phyloP scores from a whole-genome alignment of 1,139 yeast genomes.

The Candida sanyaensis region DNA sequence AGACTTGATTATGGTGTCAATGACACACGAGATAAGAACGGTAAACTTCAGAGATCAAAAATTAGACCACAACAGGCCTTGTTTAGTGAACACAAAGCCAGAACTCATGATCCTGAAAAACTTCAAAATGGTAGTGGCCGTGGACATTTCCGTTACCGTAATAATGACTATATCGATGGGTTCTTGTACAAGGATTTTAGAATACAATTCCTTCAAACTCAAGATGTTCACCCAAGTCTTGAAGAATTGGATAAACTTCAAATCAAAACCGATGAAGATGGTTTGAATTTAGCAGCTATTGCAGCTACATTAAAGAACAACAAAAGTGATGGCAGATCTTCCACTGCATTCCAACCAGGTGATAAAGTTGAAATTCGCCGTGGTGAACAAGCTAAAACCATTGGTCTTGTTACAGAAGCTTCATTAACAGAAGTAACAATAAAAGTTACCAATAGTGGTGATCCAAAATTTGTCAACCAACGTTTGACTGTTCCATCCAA shows the following conservation, averaged over 20 bases:
- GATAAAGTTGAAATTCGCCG: conserved; percentile 88
- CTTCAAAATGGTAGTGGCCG: conserved; percentile 78
- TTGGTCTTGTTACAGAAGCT: conserved; percentile 75
- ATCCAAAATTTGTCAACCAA: conserved; percentile 49
- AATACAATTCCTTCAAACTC: conserved; percentile 77
- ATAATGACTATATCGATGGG: conserved; percentile 90
- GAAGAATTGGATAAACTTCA: conserved; percentile 88
- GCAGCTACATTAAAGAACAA: conserved; percentile 76
- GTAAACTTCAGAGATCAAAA: conserved; percentile 53
- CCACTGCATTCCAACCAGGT: conserved; percentile 79
- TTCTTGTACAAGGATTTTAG: conserved; percentile 85
- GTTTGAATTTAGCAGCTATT: conserved; percentile 80
- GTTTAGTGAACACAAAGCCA: conserved; percentile 72
- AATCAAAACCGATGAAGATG: conserved; percentile 64
- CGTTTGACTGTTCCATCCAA: conserved; percentile 69
- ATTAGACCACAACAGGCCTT: conserved; percentile 82
- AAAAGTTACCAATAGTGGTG: conserved; percentile 54
- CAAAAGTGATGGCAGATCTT: conserved; percentile 25
- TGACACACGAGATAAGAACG: conserved; percentile 58
- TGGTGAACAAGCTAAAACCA: conserved; percentile 92
- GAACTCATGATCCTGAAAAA: conserved; percentile 53
- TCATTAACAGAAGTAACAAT: conserved; percentile 65
- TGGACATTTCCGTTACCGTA: conserved; percentile 71
- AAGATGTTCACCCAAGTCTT: conserved; percentile 81
- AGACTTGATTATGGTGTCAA: conserved; percentile 86